These are phyloP conservation scores for Fonsecaea nubica DNA, from an alignment of 2,329 filamentous ascomycete species.

Conservation along the genomic window DNA sequence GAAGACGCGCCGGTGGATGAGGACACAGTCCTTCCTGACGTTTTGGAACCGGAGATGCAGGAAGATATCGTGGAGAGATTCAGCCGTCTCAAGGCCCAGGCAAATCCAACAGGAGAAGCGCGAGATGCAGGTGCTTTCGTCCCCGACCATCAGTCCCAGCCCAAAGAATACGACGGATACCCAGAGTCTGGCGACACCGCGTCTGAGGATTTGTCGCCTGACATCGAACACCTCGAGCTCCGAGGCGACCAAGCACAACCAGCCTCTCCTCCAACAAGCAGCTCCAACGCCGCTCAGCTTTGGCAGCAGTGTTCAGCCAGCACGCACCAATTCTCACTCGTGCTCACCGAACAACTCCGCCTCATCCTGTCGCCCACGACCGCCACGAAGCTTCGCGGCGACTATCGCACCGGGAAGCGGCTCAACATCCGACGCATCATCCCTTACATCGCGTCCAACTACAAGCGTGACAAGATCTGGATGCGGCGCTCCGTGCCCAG, in stretches of 20 bases:
- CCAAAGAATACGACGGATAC: conserved; percentile 41
- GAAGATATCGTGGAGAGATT: conserved; percentile 47
- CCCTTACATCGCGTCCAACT: conserved; percentile 96
- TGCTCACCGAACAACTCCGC: conserved; percentile 90
- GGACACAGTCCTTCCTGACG: conserved; percentile 64
- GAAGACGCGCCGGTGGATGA: conserved; percentile 63
- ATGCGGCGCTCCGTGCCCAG: conserved; percentile 91
- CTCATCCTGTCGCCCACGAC: conserved; percentile 94
- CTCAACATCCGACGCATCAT: conserved; percentile 99
- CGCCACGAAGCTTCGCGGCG: conserved; percentile 93
- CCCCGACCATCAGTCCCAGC: conserved; percentile 48
- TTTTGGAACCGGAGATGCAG: conserved; percentile 39
- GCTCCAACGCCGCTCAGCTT: conserved; percentile 70
- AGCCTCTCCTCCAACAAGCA: conserved; percentile 49
- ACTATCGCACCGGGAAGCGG: conserved; percentile 95
- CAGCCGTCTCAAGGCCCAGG: conserved; percentile 43
- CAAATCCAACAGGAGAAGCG: conserved; percentile 48
- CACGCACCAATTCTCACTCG: conserved; percentile 84
- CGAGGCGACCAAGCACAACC: conserved; percentile 33
- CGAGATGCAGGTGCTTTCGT: conserved; percentile 62
- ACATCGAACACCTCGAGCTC: conserved; percentile 74
- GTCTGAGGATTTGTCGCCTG: conserved; percentile 49
- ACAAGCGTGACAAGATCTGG: conserved; percentile 99
- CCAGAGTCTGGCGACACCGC: conserved; percentile 50
- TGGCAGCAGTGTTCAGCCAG: conserved; percentile 85